phyloP scores from a whole-genome alignment of 1,284 basidiomycete species.

The Ganoderma sp. region DNA sequence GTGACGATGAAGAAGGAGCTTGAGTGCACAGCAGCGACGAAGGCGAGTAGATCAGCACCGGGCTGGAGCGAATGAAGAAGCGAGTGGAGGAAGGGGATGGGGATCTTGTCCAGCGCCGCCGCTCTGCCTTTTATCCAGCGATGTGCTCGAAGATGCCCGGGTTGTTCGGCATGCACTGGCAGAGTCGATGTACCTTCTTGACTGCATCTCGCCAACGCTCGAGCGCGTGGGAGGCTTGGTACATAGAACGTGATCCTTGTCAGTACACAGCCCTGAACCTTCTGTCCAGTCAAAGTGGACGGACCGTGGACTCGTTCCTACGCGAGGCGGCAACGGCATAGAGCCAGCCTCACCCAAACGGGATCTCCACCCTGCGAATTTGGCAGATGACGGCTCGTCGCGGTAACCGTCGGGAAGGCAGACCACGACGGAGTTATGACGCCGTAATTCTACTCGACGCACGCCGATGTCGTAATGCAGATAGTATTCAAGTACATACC shows the following conservation, averaged over 20 bases:
- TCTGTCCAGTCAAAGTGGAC: not conserved
- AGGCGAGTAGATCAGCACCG: conserved; percentile 7
- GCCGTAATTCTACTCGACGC: not conserved
- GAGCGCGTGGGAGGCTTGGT: not conserved
- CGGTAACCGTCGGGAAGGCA: not conserved
- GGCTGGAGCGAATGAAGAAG: conserved; percentile 10
- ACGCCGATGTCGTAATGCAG: not conserved
- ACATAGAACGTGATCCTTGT: not conserved
- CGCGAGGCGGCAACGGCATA: not conserved
- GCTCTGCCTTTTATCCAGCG: not conserved
- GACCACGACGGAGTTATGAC: not conserved
- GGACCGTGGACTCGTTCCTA: conserved; percentile 3
- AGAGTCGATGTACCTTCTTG: not conserved
- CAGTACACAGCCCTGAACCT: not conserved
- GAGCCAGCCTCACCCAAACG: not conserved
- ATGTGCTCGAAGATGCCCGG: not conserved
- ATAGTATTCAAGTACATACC: not conserved
- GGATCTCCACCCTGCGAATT: not conserved
- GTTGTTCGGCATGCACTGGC: not conserved
- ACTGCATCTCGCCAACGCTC: not conserved
- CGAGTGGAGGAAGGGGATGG: conserved; percentile 3
- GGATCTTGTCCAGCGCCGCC: not conserved
- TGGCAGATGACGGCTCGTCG: not conserved
- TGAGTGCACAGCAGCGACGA: conserved; percentile 4
- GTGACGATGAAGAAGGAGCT: not conserved